These are phyloP conservation scores for Lithohypha guttulata DNA, from an alignment of 2,329 filamentous ascomycete genomes.

Conservation along the genomic window DNA sequence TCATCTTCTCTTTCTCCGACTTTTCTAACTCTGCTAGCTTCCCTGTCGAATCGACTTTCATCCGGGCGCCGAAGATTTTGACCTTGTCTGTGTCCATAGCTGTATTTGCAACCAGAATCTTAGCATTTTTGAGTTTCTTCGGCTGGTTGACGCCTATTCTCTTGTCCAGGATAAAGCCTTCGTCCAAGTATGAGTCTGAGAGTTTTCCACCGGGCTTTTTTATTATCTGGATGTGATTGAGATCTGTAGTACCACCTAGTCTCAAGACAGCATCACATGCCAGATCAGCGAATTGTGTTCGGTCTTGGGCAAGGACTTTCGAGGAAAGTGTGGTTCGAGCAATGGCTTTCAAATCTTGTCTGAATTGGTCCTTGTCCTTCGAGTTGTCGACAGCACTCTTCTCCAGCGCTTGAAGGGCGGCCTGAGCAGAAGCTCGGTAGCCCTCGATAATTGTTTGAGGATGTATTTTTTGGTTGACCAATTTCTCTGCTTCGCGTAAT, in stretches of 20 bases:
- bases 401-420: constrained; percentile 74
- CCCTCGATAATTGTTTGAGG: constrained; percentile 99
- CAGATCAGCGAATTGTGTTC: constrained; percentile 79
- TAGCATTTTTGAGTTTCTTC: constrained; percentile 92
- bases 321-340: constrained; percentile 93
- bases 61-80: constrained; percentile 95
- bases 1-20: constrained; percentile 99
- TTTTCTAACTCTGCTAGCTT: constrained; percentile 98
- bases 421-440: constrained; percentile 90
- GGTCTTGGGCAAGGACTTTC: constrained; percentile 90
- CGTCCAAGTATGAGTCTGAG: constrained; percentile 92
- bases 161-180: constrained; percentile 98
- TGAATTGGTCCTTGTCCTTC: constrained; percentile 70
- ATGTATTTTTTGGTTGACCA: constrained; percentile 97
- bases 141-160: constrained; percentile 98
- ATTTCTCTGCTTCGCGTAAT: constrained; percentile 88
- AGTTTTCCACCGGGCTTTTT: constrained; percentile 98
- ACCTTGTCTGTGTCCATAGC: constrained; percentile 99
- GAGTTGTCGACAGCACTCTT: constrained; percentile 82
- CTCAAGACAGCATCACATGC: constrained; percentile 86
- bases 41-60: constrained; percentile 92
- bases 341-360: constrained; percentile 79
- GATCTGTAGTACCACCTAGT: constrained; percentile 78
- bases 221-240: constrained; percentile 98
- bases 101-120: constrained; percentile 95